Base-by-base conservation (phyloP, 2,329 filamentous ascomycete genomes). In the Fusarium continuum region DNA sequence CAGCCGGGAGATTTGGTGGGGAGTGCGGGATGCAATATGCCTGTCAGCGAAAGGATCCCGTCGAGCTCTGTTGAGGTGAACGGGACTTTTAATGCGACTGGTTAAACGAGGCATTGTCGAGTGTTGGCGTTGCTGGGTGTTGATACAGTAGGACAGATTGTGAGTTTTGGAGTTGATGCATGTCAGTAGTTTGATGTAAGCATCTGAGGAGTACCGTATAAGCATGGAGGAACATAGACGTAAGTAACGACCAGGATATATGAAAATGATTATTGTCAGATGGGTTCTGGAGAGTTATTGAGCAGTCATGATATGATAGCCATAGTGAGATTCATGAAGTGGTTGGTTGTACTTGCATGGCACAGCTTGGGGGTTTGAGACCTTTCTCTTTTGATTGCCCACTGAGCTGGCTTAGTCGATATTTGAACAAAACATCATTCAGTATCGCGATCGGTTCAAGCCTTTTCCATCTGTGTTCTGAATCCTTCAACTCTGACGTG, bases 1-100 rank as follows among this genome's bases (percentile, higher is more conserved):
- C 80, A 84, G 62, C 81, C 82, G 8, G 72, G 69, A 5, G 72
- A 75, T 38, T 68, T 80, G 40, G 69, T 68, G 8, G 77, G 78
- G 3, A 77, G 67, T 55, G 74, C 77, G 8, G 74, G 70, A 3
- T 71, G 70, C 16, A 61, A 61, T 20, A 20, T 32, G 22, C 41
- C 61, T 19, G 45, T 39, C 4, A 23, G 4, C 8, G 17, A 45
- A 41, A 46, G 29, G 14, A 6, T 7, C 5, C 6, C 45, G 32
- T 26, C 20, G 10, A 44, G 50, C 22, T 40, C 58, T 22, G 53
- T 36, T 26, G 61, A 53, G 19, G 48, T 49, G 34, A 67, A 56
- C 26, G 54, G 41, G 5, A 50, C 41, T 40, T 39, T 23, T 32
- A 25, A 17, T 22, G 29, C 25, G 36, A 39, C 16, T 38, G 43